Conservation (phyloP, 352 stramenopile species). For the Pythium rhizo-oryzae region DNA sequence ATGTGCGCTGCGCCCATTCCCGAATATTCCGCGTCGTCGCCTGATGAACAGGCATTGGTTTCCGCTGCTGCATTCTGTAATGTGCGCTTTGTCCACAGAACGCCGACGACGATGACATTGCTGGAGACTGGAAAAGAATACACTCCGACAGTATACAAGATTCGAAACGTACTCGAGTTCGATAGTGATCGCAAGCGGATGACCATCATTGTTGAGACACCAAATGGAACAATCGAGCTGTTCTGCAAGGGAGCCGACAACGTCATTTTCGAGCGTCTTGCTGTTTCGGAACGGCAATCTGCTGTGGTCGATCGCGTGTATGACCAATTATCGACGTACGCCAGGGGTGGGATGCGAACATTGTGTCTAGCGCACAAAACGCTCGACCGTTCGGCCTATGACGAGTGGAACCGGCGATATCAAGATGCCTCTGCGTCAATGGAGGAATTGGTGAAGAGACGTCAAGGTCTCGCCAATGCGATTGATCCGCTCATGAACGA, state of each 20-base stretch:
- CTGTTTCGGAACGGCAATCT: conserved; percentile 3
- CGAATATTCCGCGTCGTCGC: conserved; percentile 82
- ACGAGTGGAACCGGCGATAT: conserved; percentile 64
- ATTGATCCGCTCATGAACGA: conserved; percentile 83
- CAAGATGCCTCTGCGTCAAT: conserved; percentile 57
- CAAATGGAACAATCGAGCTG: conserved; percentile 55
- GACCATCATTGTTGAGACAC: conserved; percentile 93
- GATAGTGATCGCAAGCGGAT: conserved; percentile 98
- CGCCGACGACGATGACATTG: conserved; percentile 57
- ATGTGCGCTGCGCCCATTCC: conserved; percentile 77
- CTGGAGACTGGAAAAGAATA: conserved; percentile 42
- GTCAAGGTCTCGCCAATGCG: conserved; percentile 59
- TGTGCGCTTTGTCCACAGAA: conserved; percentile 77
- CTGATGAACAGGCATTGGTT: conserved; percentile 80
- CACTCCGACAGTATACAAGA: conserved; percentile 66
- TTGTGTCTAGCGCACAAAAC: conserved; percentile 72
- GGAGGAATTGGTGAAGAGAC: conserved; percentile 74
- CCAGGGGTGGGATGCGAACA: conserved; percentile 76
- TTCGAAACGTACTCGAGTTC: conserved; percentile 97
- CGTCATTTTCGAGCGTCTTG: conserved; percentile 76
- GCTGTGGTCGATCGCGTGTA: conserved; percentile 42
- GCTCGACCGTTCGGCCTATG: conserved; percentile 51
- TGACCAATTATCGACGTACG: conserved; percentile 66
- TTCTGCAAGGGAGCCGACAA: conserved; percentile 85
- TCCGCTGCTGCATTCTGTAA: conserved; percentile 77